Percentiles rank a stretch among this genome's conserved stretches.
phyloP scores from a whole-genome alignment of 352 stramenopile species.

The Phytophthora megakarya region DNA sequence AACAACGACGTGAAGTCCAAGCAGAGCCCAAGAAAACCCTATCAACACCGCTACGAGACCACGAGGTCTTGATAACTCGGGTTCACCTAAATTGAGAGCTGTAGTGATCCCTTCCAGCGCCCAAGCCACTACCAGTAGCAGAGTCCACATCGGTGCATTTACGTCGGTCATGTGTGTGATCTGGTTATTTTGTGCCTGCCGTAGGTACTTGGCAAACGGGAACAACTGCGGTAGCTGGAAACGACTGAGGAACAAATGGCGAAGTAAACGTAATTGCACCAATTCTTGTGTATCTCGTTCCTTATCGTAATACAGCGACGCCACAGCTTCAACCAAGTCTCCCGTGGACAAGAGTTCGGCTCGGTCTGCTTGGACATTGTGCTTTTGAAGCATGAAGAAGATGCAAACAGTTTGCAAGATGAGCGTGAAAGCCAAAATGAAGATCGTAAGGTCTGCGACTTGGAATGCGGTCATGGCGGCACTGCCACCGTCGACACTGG shows the following conservation, averaged over 20 bases:
- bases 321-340: slow-evolving; percentile 31
- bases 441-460: slow-evolving; percentile 55
- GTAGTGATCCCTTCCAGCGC: slow-evolving; percentile 30
- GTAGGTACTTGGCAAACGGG: slow-evolving; percentile 73
- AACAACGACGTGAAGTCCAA: slow-evolving; percentile 42
- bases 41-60: slow-evolving; percentile 39
- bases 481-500: slow-evolving; percentile 27
- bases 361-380: slow-evolving; percentile 42
- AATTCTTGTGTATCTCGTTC: slow-evolving; percentile 14
- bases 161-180: slow-evolving; percentile 80
- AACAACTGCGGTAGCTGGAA: slow-evolving; percentile 54
- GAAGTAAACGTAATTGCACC: slow-evolving; percentile 42
- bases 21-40: slow-evolving; percentile 32
- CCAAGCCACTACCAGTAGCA: slow-evolving; percentile 51
- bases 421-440: slow-evolving; percentile 57
- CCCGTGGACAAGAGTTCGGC: slow-evolving; percentile 42
- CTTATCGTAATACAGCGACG: not conserved
- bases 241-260: slow-evolving; percentile 45
- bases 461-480: slow-evolving; percentile 48
- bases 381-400: slow-evolving; percentile 42
- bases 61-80: slow-evolving; percentile 8
- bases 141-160: slow-evolving; percentile 54
- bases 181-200: slow-evolving; percentile 71
- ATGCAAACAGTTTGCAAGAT: slow-evolving; percentile 52
- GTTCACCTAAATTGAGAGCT: slow-evolving; percentile 6